Evolutionary conservation across 2,329 filamentous ascomycete genomes (phyloP).

Genomic region (Botrytis elliptica): DNA sequence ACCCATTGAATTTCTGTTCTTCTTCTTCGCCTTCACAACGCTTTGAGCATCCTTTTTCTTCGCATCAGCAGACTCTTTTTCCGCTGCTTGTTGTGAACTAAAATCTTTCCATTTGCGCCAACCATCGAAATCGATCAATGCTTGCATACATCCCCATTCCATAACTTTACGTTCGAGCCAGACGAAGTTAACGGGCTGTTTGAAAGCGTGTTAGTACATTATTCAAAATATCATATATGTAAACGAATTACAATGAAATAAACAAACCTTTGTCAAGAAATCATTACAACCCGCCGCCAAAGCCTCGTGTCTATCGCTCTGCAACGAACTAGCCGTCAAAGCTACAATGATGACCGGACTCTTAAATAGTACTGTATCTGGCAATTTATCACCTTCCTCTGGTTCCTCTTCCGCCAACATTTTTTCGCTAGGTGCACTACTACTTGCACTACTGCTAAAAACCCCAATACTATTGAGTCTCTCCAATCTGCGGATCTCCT

Average conservation of each 20-base stretch:
- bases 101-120: constrained; percentile 98
- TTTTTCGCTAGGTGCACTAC: constrained; percentile 48
- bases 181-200: constrained; percentile 89
- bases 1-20: constrained; percentile 27
- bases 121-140: constrained; percentile 95
- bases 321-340: constrained; percentile 87
- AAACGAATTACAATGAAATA: not conserved
- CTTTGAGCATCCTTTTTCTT: constrained; percentile 23
- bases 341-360: constrained; percentile 97
- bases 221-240: not conserved
- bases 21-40: constrained; percentile 30
- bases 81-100: constrained; percentile 24
- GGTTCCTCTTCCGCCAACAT: constrained; percentile 45
- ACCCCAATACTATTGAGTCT: constrained; percentile 90
- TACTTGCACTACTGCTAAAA: constrained; percentile 68
- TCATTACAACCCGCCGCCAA: constrained; percentile 96
- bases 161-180: constrained; percentile 98
- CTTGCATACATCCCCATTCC: constrained; percentile 99
- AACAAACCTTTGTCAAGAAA: constrained; percentile 87
- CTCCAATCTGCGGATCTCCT: constrained; percentile 88
- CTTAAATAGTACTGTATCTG: constrained; percentile 75
- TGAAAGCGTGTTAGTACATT: constrained; percentile 16
- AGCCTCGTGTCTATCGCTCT: constrained; percentile 93
- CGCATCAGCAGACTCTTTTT: constrained; percentile 33
- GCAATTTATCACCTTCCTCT: constrained; percentile 66